Conservation (phyloP, 2,329 filamentous ascomycete genomes). For the Ascochyta koolunga region DNA sequence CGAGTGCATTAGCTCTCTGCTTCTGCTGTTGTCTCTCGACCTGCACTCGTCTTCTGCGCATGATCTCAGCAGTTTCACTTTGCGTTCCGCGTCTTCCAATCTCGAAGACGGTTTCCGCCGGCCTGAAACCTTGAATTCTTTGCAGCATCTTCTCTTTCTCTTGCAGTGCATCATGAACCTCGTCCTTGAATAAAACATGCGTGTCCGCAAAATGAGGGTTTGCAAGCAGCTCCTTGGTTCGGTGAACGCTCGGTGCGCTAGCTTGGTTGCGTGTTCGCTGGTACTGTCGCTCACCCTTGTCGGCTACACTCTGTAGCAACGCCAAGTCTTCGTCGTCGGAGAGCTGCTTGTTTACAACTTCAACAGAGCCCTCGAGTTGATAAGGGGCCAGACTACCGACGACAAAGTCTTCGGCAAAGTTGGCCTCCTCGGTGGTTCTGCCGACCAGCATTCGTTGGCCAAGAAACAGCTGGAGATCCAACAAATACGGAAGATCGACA, state of each 20-base stretch:
- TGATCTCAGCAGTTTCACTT: slow-evolving; percentile 72
- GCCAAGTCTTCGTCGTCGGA: slow-evolving; percentile 76
- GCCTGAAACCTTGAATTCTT: slow-evolving; percentile 84
- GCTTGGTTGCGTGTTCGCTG: slow-evolving; percentile 88
- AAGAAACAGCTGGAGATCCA: slow-evolving; percentile 93
- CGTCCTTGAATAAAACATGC: slow-evolving; percentile 75
- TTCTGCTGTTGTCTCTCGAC: slow-evolving; percentile 64
- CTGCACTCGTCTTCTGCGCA: slow-evolving; percentile 73
- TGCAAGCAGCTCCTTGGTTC: slow-evolving; percentile 77
- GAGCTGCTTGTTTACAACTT: slow-evolving; percentile 82
- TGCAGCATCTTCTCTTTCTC: slow-evolving; percentile 86
- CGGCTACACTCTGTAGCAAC: slow-evolving; percentile 73
- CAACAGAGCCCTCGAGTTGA: slow-evolving; percentile 74
- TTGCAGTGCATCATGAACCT: slow-evolving; percentile 65
- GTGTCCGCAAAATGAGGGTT: slow-evolving; percentile 74
- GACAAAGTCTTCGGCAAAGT: slow-evolving; percentile 82
- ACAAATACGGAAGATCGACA: slow-evolving; percentile 85
- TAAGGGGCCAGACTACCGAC: slow-evolving; percentile 78
- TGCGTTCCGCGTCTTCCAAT: slow-evolving; percentile 73
- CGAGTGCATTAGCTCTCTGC: slow-evolving; percentile 47
- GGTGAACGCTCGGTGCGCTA: slow-evolving; percentile 86
- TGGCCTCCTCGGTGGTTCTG: slow-evolving; percentile 63
- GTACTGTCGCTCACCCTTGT: slow-evolving; percentile 92
- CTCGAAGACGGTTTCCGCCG: slow-evolving; percentile 95
- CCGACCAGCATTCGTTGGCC: slow-evolving; percentile 83